These are phyloP conservation scores for Mortierella claussenii DNA, from an alignment of 192 early-diverging fungal species.

Conservation along the genomic window DNA sequence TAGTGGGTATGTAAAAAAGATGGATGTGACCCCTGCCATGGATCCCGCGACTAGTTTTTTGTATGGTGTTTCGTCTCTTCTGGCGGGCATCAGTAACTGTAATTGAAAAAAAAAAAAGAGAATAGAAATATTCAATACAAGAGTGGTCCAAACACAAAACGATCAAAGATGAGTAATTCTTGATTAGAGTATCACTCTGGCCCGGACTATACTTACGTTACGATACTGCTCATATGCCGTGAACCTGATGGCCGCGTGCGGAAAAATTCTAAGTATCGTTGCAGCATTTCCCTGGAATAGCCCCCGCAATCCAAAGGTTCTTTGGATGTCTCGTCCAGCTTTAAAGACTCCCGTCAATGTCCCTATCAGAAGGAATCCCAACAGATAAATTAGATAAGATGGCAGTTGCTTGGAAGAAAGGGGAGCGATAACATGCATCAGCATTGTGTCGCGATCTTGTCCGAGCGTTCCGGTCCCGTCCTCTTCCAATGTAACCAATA, in stretches of 20 bases:
- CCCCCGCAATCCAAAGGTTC: slow-evolving; percentile 74
- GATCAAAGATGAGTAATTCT: too few relatives aligned
- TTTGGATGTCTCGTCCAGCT: slow-evolving; percentile 78
- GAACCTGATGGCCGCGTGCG: slow-evolving; percentile 95
- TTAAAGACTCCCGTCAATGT: slow-evolving; percentile 80
- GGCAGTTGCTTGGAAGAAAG: too few relatives aligned
- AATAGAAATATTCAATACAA: too few relatives aligned
- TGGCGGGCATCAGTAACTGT: slow-evolving; percentile 75
- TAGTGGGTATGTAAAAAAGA: slow-evolving; percentile 89
- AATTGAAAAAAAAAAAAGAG: too few relatives aligned
- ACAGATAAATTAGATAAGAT: not conserved
- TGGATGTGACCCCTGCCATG: slow-evolving; percentile 79
- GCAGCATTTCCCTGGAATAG: slow-evolving; percentile 96
- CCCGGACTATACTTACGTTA: slow-evolving; percentile 45
- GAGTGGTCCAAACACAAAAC: too few relatives aligned
- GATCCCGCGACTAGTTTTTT: slow-evolving; percentile 88
- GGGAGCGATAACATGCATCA: too few relatives aligned
- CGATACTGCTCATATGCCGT: slow-evolving; percentile 93
- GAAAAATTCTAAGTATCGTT: slow-evolving; percentile 91
- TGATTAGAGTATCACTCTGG: too few relatives aligned
- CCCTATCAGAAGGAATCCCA: slow-evolving; percentile 62
- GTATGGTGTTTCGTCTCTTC: slow-evolving; percentile 69
- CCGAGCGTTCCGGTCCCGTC: too few relatives aligned
- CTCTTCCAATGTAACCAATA: too few relatives aligned
- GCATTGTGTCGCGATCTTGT: too few relatives aligned